Conservation (phyloP, 2,329 filamentous ascomycete genomes). For the Pyrenophora teres region DNA sequence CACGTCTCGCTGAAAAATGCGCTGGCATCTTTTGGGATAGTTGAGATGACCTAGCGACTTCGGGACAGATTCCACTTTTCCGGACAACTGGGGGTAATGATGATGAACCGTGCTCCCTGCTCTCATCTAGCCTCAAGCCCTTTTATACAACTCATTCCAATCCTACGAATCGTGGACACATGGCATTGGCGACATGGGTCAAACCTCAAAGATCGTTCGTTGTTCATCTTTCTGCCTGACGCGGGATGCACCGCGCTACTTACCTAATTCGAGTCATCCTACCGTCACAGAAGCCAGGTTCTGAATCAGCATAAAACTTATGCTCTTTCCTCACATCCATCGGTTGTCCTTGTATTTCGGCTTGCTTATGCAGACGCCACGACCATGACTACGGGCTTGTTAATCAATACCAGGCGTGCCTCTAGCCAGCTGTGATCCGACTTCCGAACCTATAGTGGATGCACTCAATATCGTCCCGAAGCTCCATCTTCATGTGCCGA, state of each 20-base stretch:
- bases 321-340: background rate
- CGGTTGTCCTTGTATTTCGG: background rate
- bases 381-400: background rate
- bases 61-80: background rate
- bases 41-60: too few species aligned
- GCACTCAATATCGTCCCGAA: background rate
- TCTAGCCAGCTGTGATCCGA: too few species aligned
- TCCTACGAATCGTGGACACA: too few species aligned
- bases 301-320: background rate
- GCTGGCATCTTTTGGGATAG: too few species aligned
- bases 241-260: too few species aligned
- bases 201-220: background rate
- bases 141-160: too few species aligned
- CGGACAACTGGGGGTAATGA: too few species aligned
- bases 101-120: too few species aligned
- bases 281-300: background rate
- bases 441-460: too few species aligned
- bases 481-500: background rate
- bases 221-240: background rate
- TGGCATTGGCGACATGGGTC: background rate
- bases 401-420: background rate
- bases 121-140: too few species aligned
- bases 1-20: too few species aligned
- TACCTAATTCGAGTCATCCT: background rate
- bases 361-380: background rate